Percentiles rank a stretch among this genome's conserved stretches.
Evolutionary conservation across 345 rosid genomes (phyloP).

Genomic region (Hypericum perforatum): DNA sequence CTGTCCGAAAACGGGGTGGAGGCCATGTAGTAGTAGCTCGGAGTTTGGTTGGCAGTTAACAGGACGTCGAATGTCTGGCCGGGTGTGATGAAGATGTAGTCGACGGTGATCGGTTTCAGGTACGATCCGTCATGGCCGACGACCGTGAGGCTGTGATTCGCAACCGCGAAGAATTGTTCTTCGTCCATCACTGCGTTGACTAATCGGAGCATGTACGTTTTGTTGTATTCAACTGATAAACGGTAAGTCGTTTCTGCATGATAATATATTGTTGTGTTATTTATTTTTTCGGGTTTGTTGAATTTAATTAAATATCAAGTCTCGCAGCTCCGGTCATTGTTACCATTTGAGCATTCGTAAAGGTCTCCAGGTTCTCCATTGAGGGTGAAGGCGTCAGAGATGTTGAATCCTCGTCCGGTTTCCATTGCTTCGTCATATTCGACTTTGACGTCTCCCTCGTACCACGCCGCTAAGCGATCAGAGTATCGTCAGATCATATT

Average conservation of each 20-base stretch:
- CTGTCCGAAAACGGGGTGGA: constrained; percentile 2
- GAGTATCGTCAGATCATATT: neutral
- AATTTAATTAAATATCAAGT: neutral
- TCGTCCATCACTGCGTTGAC: constrained; percentile 26
- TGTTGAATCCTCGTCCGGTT: constrained; percentile 23
- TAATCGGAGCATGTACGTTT: constrained; percentile 30
- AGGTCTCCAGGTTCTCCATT: constrained; percentile 44
- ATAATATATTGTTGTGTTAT: neutral
- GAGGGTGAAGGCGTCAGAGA: constrained; percentile 40
- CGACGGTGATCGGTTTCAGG: constrained; percentile 12
- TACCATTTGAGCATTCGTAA: constrained; percentile 26
- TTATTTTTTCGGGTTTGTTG: neutral
- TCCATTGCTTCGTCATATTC: constrained; percentile 1
- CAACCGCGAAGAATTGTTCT: constrained; percentile 23
- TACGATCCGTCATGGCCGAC: constrained; percentile 32
- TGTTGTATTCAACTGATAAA: constrained; percentile 1
- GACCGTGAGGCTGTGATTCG: constrained; percentile 25
- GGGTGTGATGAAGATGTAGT: constrained; percentile 15
- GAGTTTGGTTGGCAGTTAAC: constrained; percentile 17
- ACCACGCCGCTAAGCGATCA: constrained; percentile 25
- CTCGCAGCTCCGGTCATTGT: neutral
- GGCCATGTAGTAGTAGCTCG: constrained; percentile 12
- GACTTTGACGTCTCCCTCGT: constrained; percentile 24
- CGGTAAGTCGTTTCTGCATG: constrained; percentile 1
- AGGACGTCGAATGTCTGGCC: constrained; percentile 31